Percentiles rank a stretch among this genome's conserved stretches.
Evolutionary conservation across 164 flowering plant species (phyloP).

Genomic region (Vitis amurensis): DNA sequence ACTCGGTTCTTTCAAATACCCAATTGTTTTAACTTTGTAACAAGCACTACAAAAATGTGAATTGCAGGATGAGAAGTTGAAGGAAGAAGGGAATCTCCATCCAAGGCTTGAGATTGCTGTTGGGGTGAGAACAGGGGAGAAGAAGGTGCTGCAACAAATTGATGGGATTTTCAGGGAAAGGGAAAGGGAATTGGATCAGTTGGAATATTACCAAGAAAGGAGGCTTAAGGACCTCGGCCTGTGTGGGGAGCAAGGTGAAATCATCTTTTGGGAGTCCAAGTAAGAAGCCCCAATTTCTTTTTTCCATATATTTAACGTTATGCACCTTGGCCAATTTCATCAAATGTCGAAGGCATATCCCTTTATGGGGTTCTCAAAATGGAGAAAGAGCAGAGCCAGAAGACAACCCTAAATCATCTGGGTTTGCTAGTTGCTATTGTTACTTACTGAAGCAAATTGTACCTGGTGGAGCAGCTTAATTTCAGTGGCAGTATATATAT

Average conservation of each 20-base stretch:
- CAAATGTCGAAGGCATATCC: too few relatives aligned
- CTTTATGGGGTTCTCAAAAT: not conserved
- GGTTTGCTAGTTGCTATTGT: too few relatives aligned
- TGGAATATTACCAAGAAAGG: conserved; percentile 92
- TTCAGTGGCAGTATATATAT: not conserved
- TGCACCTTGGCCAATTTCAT: too few relatives aligned
- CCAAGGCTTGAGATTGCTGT: conserved; percentile 66
- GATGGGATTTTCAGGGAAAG: conserved; percentile 58
- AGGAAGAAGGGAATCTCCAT: conserved; percentile 42
- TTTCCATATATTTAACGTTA: too few relatives aligned
- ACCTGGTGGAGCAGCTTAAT: not conserved
- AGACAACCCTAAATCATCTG: not conserved
- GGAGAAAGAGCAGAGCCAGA: not conserved
- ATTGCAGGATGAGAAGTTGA: conserved; percentile 70
- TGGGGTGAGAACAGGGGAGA: conserved; percentile 82
- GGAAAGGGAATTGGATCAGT: conserved; percentile 58
- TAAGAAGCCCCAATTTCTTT: conserved; percentile 14
- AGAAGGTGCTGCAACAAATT: conserved; percentile 74
- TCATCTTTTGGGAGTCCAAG: conserved; percentile 82
- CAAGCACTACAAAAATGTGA: not conserved
- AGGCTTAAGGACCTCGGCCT: conserved; percentile 86
- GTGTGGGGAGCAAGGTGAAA: conserved; percentile 88
- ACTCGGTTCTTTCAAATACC: too few relatives aligned
- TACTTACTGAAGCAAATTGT: too few relatives aligned
- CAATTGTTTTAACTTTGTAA: not conserved